phyloP scores from a whole-genome alignment of 1,284 basidiomycete species.

The Rhodofomes roseus region DNA sequence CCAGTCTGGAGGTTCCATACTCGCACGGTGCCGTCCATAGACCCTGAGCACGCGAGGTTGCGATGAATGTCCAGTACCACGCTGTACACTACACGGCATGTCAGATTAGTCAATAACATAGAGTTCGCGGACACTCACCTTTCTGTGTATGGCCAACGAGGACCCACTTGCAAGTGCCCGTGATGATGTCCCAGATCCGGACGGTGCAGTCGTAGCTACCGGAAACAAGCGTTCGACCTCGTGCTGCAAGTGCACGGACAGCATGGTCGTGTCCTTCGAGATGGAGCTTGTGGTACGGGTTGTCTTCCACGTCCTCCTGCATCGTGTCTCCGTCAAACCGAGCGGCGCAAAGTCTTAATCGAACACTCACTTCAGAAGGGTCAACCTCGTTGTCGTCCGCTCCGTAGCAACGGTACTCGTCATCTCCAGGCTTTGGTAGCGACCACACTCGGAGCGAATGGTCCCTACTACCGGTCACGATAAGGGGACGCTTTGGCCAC shows the following conservation, averaged over 20 bases:
- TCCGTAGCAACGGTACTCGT: constrained; percentile 70
- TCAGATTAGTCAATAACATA: constrained; percentile 1
- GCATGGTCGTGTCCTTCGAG: constrained; percentile 89
- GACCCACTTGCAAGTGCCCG: constrained; percentile 79
- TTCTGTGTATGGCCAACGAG: constrained; percentile 88
- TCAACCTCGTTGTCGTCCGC: constrained; percentile 67
- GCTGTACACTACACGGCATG: constrained; percentile 68
- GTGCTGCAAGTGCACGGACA: constrained; percentile 87
- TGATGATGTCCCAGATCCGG: constrained; percentile 91
- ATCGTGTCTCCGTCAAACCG: constrained; percentile 3
- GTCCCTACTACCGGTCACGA: constrained; percentile 93
- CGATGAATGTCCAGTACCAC: constrained; percentile 84
- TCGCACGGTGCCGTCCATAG: constrained; percentile 94
- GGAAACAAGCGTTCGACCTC: constrained; percentile 87
- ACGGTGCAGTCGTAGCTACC: constrained; percentile 94
- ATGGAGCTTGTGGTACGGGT: constrained; percentile 85
- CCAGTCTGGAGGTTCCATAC: constrained; percentile 88
- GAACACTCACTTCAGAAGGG: constrained; percentile 55
- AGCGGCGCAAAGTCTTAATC: not conserved
- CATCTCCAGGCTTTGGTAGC: constrained; percentile 75
- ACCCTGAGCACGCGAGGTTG: constrained; percentile 89
- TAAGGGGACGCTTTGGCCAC: constrained; percentile 83
- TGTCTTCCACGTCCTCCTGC: constrained; percentile 74
- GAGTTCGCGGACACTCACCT: constrained; percentile 44
- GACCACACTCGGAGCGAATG: constrained; percentile 90